phyloP scores from a whole-genome alignment of 2,329 filamentous ascomycete species.

The Zymoseptoria crescenta region DNA sequence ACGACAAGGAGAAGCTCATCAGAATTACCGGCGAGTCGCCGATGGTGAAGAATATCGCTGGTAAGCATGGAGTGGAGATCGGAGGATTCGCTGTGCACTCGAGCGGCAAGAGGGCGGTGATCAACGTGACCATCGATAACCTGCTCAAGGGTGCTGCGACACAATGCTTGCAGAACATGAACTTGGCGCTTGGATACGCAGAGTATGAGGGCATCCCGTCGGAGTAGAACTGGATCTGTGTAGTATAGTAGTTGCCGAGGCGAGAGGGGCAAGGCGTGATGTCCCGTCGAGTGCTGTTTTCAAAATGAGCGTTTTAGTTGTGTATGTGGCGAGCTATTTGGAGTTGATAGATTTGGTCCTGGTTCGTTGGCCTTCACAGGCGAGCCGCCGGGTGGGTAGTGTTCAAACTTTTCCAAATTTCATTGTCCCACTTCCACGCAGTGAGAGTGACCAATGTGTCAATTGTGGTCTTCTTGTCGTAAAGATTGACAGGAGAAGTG shows the following conservation, averaged over 20 bases:
- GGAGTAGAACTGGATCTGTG: conserved; percentile 29
- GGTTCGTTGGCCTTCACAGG: not conserved
- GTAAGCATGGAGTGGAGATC: conserved; percentile 85
- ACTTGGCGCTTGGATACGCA: conserved; percentile 76
- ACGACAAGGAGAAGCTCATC: conserved; percentile 90
- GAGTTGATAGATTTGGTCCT: not conserved
- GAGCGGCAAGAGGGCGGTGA: conserved; percentile 82
- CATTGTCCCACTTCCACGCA: not conserved
- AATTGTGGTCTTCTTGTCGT: not conserved
- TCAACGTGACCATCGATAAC: conserved; percentile 91
- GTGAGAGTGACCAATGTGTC: not conserved
- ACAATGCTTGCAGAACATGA: conserved; percentile 94
- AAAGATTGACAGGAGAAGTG: not conserved
- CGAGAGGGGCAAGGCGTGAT: not conserved
- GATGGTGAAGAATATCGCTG: conserved; percentile 72
- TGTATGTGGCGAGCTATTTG: not conserved
- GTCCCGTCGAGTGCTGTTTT: not conserved
- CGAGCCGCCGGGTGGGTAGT: not conserved
- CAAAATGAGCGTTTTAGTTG: not conserved
- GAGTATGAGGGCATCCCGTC: conserved; percentile 82
- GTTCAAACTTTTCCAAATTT: not conserved
- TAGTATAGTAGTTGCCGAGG: not conserved
- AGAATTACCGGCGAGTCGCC: conserved; percentile 86
- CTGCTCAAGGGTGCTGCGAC: conserved; percentile 87
- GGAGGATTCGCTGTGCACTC: conserved; percentile 92